phyloP scores from a whole-genome alignment of 2,329 filamentous ascomycete species.

The Dactylonectria estremocensis region DNA sequence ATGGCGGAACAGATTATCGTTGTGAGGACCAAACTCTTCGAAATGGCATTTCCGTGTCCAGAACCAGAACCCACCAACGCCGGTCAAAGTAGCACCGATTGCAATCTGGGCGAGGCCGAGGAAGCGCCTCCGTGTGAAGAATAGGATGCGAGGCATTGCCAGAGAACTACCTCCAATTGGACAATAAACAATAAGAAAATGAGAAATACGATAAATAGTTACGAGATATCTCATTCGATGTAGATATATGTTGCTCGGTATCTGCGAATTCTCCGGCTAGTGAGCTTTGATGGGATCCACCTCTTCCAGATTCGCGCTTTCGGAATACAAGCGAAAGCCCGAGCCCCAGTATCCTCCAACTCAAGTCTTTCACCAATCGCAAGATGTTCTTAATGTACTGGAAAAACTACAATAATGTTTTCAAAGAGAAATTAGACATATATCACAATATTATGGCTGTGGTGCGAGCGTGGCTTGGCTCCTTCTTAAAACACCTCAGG shows the following conservation, averaged over 20 bases:
- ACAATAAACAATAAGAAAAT: too few relatives aligned
- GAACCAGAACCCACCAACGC: conserved; percentile 32
- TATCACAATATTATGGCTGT: too few relatives aligned
- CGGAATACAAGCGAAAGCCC: background rate
- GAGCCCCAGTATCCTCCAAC: background rate
- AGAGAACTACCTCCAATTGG: too few relatives aligned
- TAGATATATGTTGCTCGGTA: background rate
- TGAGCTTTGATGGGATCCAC: background rate
- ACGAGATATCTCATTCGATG: background rate
- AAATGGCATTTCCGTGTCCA: conserved; percentile 40
- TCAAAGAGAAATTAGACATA: too few relatives aligned
- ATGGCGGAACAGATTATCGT: conserved; percentile 32
- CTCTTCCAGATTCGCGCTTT: background rate
- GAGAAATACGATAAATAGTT: background rate
- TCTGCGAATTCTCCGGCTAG: background rate
- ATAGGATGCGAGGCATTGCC: conserved; percentile 6
- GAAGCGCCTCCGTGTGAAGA: conserved; percentile 8
- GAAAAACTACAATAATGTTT: too few relatives aligned
- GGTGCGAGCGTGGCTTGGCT: too few relatives aligned
- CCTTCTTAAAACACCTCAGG: too few relatives aligned
- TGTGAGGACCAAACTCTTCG: conserved; percentile 36
- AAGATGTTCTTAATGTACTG: too few relatives aligned
- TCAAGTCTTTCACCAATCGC: background rate
- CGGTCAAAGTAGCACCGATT: conserved; percentile 19
- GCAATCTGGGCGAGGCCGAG: background rate